A percentile compares a stretch with the other conserved stretches of the same genome.
Conservation (phyloP, 345 rosid species). For the Lumnitzera littorea region DNA sequence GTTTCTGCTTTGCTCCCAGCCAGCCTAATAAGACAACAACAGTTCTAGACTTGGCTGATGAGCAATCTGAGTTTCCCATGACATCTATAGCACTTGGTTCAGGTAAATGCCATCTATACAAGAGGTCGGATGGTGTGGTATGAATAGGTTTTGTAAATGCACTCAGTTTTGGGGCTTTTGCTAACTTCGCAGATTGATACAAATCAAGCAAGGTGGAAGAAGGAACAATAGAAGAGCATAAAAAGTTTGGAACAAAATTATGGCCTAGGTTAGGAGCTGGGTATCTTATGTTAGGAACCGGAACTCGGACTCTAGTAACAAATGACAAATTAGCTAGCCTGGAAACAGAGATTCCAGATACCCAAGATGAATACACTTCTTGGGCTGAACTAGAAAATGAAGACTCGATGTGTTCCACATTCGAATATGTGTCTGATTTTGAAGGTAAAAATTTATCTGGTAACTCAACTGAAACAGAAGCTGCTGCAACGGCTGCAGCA, state of each 20-base stretch:
- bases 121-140: slow-evolving; percentile 41
- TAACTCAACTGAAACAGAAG: slow-evolving; percentile 65
- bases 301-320: slow-evolving; percentile 40
- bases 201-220: slow-evolving; percentile 38
- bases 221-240: slow-evolving; percentile 29
- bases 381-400: slow-evolving; percentile 24
- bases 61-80: slow-evolving; percentile 47
- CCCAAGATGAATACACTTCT: slow-evolving; percentile 44
- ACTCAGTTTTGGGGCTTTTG: slow-evolving; percentile 50
- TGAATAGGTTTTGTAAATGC: slow-evolving; percentile 22
- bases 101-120: slow-evolving; percentile 93
- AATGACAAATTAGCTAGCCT: slow-evolving; percentile 62
- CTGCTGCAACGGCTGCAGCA: slow-evolving; percentile 68
- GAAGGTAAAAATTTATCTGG: slow-evolving; percentile 47
- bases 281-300: slow-evolving; percentile 49
- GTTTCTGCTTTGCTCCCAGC: slow-evolving; percentile 97
- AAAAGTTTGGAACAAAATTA: slow-evolving; percentile 14
- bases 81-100: slow-evolving; percentile 49
- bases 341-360: slow-evolving; percentile 43
- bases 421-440: slow-evolving; percentile 27
- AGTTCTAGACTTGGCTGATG: slow-evolving; percentile 56
- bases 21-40: slow-evolving; percentile 95
- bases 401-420: slow-evolving; percentile 24
- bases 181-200: slow-evolving; percentile 69
- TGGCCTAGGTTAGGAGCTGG: slow-evolving; percentile 22